Evolutionary conservation across 306 rosid genomes (phyloP).

Genomic region (Acmispon strigosus): DNA sequence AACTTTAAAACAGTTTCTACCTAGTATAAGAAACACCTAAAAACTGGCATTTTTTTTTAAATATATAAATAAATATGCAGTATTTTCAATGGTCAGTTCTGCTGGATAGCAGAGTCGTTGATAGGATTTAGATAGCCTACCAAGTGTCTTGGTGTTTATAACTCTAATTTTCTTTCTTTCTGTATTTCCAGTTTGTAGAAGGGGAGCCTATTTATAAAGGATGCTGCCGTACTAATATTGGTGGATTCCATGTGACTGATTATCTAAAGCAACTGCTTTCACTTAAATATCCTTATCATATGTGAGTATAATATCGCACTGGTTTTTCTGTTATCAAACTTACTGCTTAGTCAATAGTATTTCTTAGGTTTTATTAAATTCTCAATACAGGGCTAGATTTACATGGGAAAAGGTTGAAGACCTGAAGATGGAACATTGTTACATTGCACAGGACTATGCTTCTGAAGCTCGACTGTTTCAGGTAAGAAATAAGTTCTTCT

Average conservation of each 20-base stretch:
- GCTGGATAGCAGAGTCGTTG: not conserved
- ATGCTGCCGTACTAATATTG: slow-evolving; percentile 84
- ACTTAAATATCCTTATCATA: slow-evolving; percentile 86
- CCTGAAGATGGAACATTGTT: slow-evolving; percentile 96
- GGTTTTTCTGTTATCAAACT: slow-evolving; percentile 16
- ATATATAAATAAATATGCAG: not conserved
- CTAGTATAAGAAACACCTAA: not conserved
- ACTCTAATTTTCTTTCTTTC: not conserved
- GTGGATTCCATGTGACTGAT: slow-evolving; percentile 90
- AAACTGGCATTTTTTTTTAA: not conserved
- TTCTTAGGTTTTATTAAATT: slow-evolving; percentile 17
- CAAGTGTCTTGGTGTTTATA: not conserved
- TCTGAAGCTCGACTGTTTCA: slow-evolving; percentile 77
- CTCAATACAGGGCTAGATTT: slow-evolving; percentile 61
- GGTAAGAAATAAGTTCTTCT: slow-evolving; percentile 34
- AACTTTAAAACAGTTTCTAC: too few relatives aligned
- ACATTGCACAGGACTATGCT: slow-evolving; percentile 59
- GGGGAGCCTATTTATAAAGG: slow-evolving; percentile 90
- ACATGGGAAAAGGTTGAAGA: slow-evolving; percentile 98
- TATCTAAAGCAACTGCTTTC: slow-evolving; percentile 87
- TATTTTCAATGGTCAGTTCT: not conserved
- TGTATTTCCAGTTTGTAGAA: slow-evolving; percentile 57
- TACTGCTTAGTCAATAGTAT: not conserved
- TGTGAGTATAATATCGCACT: slow-evolving; percentile 46
- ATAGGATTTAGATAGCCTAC: not conserved